phyloP scores from a whole-genome alignment of 306 rosid species.

The Fagus sylvatica region DNA sequence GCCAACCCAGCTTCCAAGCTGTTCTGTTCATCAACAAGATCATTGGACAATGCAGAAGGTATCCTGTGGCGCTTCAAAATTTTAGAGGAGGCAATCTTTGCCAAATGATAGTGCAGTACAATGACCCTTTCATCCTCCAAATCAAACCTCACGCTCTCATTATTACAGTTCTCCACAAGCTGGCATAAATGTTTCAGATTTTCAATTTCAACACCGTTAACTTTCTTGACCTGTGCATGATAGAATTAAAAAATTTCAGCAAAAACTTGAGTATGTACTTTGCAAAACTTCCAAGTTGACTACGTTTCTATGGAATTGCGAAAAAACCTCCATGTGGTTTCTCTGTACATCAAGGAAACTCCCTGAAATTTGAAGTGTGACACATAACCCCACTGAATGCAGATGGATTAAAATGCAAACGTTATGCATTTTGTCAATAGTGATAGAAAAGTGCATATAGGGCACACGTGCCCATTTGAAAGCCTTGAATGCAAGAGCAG shows the following conservation, averaged over 20 bases:
- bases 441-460: no score
- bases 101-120: slow-evolving; percentile 57
- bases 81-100: slow-evolving; percentile 66
- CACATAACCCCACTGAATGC: no score
- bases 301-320: neutral
- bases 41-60: slow-evolving; percentile 65
- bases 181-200: slow-evolving; percentile 70
- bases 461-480: no score
- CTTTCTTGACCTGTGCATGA: slow-evolving; percentile 66
- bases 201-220: slow-evolving; percentile 69
- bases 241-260: slow-evolving; percentile 19
- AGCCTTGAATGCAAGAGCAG: no score
- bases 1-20: slow-evolving; percentile 15
- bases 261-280: neutral
- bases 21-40: slow-evolving; percentile 44
- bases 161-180: slow-evolving; percentile 62
- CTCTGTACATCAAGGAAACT: no score
- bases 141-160: slow-evolving; percentile 72
- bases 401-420: no score
- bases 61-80: slow-evolving; percentile 82
- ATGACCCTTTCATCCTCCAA: slow-evolving; percentile 84
- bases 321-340: no score
- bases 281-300: neutral
- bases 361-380: no score
- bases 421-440: no score